Evolutionary conservation across 305 asterid species (phyloP).

Genomic region (Nicotiana rustica): DNA sequence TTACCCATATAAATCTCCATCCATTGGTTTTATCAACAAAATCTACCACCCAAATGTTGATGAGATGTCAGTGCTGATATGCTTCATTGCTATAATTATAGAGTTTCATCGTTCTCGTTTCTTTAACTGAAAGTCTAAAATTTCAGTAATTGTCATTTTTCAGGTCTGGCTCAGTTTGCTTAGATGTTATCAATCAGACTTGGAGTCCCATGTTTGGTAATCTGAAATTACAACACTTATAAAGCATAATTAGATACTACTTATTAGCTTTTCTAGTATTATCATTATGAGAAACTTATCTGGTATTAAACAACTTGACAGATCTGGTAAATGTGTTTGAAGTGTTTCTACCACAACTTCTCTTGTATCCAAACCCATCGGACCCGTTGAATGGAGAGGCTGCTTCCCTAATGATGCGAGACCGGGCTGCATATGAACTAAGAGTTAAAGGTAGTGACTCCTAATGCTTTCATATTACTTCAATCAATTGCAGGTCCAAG

Average conservation of each 20-base stretch:
- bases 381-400: slow-evolving; percentile 97
- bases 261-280: not conserved
- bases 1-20: slow-evolving; percentile 95
- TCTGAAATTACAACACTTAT: slow-evolving; percentile 31
- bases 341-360: slow-evolving; percentile 91
- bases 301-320: slow-evolving; percentile 38
- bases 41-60: slow-evolving; percentile 97
- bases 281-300: slow-evolving; percentile 1
- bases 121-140: not conserved
- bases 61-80: slow-evolving; percentile 66
- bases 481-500: not conserved
- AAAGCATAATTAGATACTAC: not conserved
- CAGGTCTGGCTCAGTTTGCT: slow-evolving; percentile 97
- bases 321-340: slow-evolving; percentile 94
- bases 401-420: slow-evolving; percentile 91
- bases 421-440: slow-evolving; percentile 72
- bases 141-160: slow-evolving; percentile 38
- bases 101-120: not conserved
- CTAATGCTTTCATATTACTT: not conserved
- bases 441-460: slow-evolving; percentile 78
- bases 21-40: slow-evolving; percentile 89
- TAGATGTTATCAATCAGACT: slow-evolving; percentile 92
- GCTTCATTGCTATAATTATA: not conserved
- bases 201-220: slow-evolving; percentile 99
- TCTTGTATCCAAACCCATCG: slow-evolving; percentile 88